These are phyloP conservation scores for Aphanomyces stellatus DNA, from an alignment of 352 stramenopile genomes.

Conservation along the genomic window DNA sequence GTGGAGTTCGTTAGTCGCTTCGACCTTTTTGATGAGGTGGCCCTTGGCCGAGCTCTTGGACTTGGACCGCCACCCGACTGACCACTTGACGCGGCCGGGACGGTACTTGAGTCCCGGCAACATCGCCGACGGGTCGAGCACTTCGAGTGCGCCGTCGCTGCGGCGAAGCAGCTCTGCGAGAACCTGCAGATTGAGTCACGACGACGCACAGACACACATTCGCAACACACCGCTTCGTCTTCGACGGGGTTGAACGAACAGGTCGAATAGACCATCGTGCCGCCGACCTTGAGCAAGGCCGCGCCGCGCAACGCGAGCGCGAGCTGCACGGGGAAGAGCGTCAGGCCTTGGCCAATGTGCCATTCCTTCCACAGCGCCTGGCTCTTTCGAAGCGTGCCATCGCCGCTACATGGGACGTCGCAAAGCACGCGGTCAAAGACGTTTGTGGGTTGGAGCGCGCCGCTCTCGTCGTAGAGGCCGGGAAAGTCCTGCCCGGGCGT, in stretches of 20 bases:
- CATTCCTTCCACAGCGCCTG: slow-evolving; percentile 91
- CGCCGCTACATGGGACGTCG: slow-evolving; percentile 97
- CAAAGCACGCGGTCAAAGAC: slow-evolving; percentile 97
- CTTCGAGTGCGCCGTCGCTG: slow-evolving; percentile 73
- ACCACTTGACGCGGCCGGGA: slow-evolving; percentile 47
- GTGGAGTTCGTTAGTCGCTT: slow-evolving; percentile 32
- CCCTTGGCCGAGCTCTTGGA: slow-evolving; percentile 79
- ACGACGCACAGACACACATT: too few species aligned
- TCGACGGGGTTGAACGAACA: slow-evolving; percentile 99
- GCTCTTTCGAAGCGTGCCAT: slow-evolving; percentile 98
- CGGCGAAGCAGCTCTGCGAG: slow-evolving; percentile 91
- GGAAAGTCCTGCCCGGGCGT: slow-evolving; percentile 91
- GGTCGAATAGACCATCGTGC: slow-evolving; percentile 93
- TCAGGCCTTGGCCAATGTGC: slow-evolving; percentile 86
- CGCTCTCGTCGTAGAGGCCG: slow-evolving; percentile 56
- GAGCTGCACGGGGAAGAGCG: slow-evolving; percentile 91
- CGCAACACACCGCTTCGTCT: slow-evolving; percentile 97
- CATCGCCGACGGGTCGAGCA: slow-evolving; percentile 76
- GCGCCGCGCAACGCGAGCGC: slow-evolving; percentile 87
- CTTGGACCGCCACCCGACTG: slow-evolving; percentile 80
- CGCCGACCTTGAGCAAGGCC: slow-evolving; percentile 83
- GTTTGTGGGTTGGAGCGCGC: slow-evolving; percentile 44
- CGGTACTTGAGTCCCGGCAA: slow-evolving; percentile 50
- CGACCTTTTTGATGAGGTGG: slow-evolving; percentile 42
- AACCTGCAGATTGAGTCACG: slow-evolving; percentile 38